Evolutionary conservation across 345 rosid genomes (phyloP), one percentile per base, ranked within the genome.

Genomic region (Corchorus olitorius): DNA sequence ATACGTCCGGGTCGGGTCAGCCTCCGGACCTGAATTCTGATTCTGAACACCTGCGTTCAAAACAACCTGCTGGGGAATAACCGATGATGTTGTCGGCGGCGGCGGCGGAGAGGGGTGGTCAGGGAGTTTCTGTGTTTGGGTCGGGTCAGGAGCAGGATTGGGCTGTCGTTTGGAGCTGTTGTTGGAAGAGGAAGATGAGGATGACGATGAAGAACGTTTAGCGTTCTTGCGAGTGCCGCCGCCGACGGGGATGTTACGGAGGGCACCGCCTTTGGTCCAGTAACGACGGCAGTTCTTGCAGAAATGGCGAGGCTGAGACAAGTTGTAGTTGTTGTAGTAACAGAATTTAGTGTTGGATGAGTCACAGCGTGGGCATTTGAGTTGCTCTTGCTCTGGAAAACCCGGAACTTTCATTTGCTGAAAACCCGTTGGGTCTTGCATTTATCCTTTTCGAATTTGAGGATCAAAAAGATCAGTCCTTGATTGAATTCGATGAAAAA

Each of bases 191-290:
- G 73, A 52, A 22, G 37, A 20, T 16, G 73, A 45, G 9, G 48
- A 45, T 5, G 48, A 45, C 1, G 48, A 69, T 35, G 86, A 60
- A 46, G 89, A 70, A 41, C 95, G 93, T 55, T 89, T 90, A 52
- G 75, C 46, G 83, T 67, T 85, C 83, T 92, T 94, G 60, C 97
- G 94, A 81, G 82, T 86, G 56, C 92, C 91, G 22, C 98, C 98
- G 15, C 98, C 97, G 79, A 94, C 88, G 22, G 97, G 98, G 80
- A 94, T 94, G 82, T 94, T 94, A 74, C 98, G 88, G 27, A 94
- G 89, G 71, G 97, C 81, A 20, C 97, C 98, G 10, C 98, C 98
- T 86, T 90, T 94, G 65, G 98, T 94, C 98, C 98, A 94, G 82
- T 94, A 94, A 35, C 98, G 86, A 53, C 94, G 87, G 81, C 97